Conservation (phyloP, 768 basidiomycete genomes). For the Panaeolus papilionaceus region DNA sequence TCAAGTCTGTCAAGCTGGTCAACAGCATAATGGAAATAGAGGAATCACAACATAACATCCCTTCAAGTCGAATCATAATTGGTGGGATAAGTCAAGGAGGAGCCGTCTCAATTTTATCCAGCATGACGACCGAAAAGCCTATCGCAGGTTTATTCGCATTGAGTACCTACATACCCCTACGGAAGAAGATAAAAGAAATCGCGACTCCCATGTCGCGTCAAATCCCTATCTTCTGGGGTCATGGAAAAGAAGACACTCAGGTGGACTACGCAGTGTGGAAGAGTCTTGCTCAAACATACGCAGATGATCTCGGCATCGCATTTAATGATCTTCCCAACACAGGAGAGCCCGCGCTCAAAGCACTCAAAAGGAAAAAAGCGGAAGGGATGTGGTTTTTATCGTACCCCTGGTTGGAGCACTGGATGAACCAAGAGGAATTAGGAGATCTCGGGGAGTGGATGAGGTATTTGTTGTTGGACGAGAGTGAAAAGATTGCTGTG, state of each 20-base stretch:
- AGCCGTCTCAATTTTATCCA: slow-evolving; percentile 62
- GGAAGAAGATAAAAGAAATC: slow-evolving; percentile 55
- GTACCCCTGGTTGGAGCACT: slow-evolving; percentile 36
- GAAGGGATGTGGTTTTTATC: slow-evolving; percentile 33
- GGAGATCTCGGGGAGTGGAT: slow-evolving; percentile 37
- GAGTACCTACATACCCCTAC: slow-evolving; percentile 69
- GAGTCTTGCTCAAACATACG: slow-evolving; percentile 53
- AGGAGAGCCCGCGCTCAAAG: slow-evolving; percentile 17
- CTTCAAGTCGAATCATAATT: slow-evolving; percentile 64
- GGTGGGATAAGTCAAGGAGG: slow-evolving; percentile 81
- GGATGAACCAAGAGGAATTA: slow-evolving; percentile 32
- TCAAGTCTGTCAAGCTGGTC: slow-evolving; percentile 52
- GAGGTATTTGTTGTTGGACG: slow-evolving; percentile 6
- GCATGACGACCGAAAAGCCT: slow-evolving; percentile 53
- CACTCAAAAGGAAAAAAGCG: slow-evolving; percentile 21
- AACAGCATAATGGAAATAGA: slow-evolving; percentile 66
- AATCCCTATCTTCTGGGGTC: slow-evolving; percentile 78
- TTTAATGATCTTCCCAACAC: slow-evolving; percentile 25
- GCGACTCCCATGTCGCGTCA: slow-evolving; percentile 3
- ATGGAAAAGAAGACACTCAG: slow-evolving; percentile 67
- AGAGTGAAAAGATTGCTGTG: background rate
- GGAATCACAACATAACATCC: slow-evolving; percentile 57
- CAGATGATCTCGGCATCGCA: slow-evolving; percentile 50
- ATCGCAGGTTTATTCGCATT: slow-evolving; percentile 65
- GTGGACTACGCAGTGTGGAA: slow-evolving; percentile 58